These are phyloP conservation scores for Nannochloropsis oceanica DNA, from an alignment of 108 stramenopile genomes.

Conservation along the genomic window DNA sequence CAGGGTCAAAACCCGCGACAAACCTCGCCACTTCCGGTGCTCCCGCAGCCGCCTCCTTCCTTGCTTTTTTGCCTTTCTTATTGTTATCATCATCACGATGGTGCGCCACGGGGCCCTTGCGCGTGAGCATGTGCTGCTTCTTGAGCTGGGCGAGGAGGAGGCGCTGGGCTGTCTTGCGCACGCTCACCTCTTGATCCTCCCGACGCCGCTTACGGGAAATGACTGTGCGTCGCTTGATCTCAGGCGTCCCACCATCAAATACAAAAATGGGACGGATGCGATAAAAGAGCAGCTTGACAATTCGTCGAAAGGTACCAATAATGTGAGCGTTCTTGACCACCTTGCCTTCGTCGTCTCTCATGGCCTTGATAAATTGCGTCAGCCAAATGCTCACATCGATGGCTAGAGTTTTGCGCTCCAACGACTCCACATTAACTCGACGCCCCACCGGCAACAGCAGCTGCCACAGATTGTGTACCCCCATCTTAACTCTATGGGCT, in stretches of 20 bases:
- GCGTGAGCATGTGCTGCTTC: slow-evolving; percentile 17
- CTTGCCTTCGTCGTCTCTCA: slow-evolving; percentile 73
- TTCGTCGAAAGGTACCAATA: slow-evolving; percentile 70
- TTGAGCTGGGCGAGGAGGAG: slow-evolving; percentile 35
- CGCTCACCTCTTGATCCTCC: slow-evolving; percentile 44
- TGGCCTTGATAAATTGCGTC: slow-evolving; percentile 92
- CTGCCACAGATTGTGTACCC: slow-evolving; percentile 43
- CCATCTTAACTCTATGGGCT: slow-evolving; percentile 9
- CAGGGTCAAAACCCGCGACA: slow-evolving; percentile 1
- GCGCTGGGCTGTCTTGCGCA: slow-evolving; percentile 31
- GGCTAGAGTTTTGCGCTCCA: slow-evolving; percentile 79
- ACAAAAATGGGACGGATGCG: slow-evolving; percentile 89
- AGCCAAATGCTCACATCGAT: slow-evolving; percentile 63
- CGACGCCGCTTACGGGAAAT: slow-evolving; percentile 44
- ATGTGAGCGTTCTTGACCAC: slow-evolving; percentile 76
- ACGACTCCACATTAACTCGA: slow-evolving; percentile 82
- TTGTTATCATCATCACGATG: background rate
- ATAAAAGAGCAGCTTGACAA: slow-evolving; percentile 81
- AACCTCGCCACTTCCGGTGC: slow-evolving; percentile 17
- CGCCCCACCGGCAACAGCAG: slow-evolving; percentile 80
- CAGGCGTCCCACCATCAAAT: slow-evolving; percentile 86
- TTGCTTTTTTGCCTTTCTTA: background rate
- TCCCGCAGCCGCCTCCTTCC: background rate
- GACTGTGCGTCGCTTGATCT: slow-evolving; percentile 67
- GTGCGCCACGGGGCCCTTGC: too few species aligned